Conservation (phyloP, 2,329 filamentous ascomycete genomes). For the Paecilomyces fulvus region DNA sequence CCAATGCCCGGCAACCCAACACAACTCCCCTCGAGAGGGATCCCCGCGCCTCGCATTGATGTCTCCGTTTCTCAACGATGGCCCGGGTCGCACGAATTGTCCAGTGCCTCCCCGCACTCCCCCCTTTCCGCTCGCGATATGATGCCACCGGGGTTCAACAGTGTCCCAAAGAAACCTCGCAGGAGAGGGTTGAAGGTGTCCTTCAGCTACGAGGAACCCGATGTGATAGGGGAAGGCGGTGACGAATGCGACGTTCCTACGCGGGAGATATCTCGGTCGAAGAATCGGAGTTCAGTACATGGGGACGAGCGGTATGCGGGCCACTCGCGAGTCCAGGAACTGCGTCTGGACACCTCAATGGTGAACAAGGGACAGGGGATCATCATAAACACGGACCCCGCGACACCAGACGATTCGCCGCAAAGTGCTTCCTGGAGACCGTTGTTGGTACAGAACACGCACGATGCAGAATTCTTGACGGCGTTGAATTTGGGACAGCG, state of each 20-base stretch:
- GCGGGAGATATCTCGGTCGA: slow-evolving; percentile 56
- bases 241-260: slow-evolving; percentile 71
- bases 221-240: slow-evolving; percentile 83
- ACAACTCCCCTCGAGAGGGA: slow-evolving; percentile 19
- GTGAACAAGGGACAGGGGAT: slow-evolving; percentile 9
- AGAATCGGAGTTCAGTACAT: slow-evolving; percentile 17
- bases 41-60: slow-evolving; percentile 24
- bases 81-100: slow-evolving; percentile 22
- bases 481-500: slow-evolving; percentile 18
- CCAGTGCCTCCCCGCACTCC: slow-evolving; percentile 10
- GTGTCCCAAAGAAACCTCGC: slow-evolving; percentile 28
- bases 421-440: slow-evolving; percentile 17
- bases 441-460: slow-evolving; percentile 23
- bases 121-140: slow-evolving; percentile 8
- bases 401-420: slow-evolving; percentile 8
- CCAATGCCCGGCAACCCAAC: slow-evolving; percentile 17
- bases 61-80: slow-evolving; percentile 24
- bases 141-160: slow-evolving; percentile 14
- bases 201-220: slow-evolving; percentile 64
- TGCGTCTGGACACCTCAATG: slow-evolving; percentile 27
- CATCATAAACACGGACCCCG: slow-evolving; percentile 7
- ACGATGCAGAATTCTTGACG: slow-evolving; percentile 31
- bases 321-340: slow-evolving; percentile 4
- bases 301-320: background rate
- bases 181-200: slow-evolving; percentile 65